Conservation (phyloP, 495 filamentous ascomycete genomes). For the Aspergillus wentii region DNA sequence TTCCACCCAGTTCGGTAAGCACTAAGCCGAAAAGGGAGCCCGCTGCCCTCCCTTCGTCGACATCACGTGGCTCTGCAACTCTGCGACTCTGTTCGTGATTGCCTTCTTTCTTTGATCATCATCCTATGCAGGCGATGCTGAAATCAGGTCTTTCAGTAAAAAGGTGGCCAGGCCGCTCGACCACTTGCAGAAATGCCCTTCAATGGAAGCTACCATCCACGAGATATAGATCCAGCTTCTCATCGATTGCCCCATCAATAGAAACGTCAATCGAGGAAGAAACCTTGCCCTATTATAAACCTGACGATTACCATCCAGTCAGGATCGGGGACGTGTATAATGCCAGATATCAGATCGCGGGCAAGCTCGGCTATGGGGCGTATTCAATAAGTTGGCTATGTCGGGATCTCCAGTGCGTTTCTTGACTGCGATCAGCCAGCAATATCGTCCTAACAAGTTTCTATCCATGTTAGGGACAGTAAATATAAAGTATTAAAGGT, state of each 20-base stretch:
- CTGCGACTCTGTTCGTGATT: too few species aligned
- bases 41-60: too few species aligned
- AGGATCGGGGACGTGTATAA: slow-evolving; percentile 44
- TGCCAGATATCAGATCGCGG: slow-evolving; percentile 42
- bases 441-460: slow-evolving; percentile 4
- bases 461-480: slow-evolving; percentile 7
- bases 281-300: slow-evolving; percentile 32
- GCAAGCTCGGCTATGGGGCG: slow-evolving; percentile 51
- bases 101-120: too few species aligned
- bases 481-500: slow-evolving; percentile 17
- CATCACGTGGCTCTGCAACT: too few species aligned
- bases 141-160: too few species aligned
- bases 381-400: slow-evolving; percentile 52
- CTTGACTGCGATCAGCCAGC: slow-evolving; percentile 1
- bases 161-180: too few species aligned
- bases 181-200: neutral
- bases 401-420: slow-evolving; percentile 38
- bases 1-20: too few species aligned
- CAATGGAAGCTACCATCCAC: slow-evolving; percentile 4
- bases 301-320: slow-evolving; percentile 43
- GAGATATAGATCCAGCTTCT: slow-evolving; percentile 1
- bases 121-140: too few species aligned
- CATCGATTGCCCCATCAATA: slow-evolving; percentile 2
- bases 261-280: slow-evolving; percentile 36
- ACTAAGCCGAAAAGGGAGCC: too few species aligned